Conservation (phyloP, 306 rosid genomes). For the Casuarina cunninghamiana region DNA sequence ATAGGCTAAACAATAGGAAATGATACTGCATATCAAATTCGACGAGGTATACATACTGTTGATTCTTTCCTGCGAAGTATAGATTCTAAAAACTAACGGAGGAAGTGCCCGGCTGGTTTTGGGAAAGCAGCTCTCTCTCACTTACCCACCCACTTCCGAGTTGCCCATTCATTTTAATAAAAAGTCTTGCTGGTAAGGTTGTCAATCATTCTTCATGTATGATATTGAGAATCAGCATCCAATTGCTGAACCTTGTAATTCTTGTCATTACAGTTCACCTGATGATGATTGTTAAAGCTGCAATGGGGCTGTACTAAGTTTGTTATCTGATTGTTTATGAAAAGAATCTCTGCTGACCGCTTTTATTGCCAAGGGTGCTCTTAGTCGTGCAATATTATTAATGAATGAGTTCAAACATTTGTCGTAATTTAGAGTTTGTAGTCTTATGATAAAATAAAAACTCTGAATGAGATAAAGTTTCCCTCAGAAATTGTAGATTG, state of each 20-base stretch:
- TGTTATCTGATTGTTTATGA: neutral
- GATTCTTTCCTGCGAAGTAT: neutral
- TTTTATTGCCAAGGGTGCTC: neutral
- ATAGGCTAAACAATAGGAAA: neutral
- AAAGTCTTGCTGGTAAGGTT: neutral
- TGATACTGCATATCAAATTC: neutral
- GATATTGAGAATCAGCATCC: neutral
- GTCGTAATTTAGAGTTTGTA: neutral
- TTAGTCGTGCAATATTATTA: neutral
- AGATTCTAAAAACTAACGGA: neutral
- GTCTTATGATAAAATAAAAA: neutral
- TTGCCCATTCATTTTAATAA: constrained; percentile 3
- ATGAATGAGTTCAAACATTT: neutral
- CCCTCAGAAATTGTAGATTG: neutral
- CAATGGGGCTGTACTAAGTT: neutral
- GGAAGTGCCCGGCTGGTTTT: neutral
- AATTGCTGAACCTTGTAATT: neutral
- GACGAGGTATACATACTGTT: neutral
- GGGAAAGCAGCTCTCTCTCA: neutral
- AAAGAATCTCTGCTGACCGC: neutral
- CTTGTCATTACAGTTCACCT: neutral
- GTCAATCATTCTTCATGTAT: neutral
- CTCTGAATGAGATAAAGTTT: neutral
- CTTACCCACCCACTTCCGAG: neutral
- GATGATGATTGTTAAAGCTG: neutral